phyloP scores from a whole-genome alignment of 1,284 basidiomycete genomes.

The Microbotryum saponariae region DNA sequence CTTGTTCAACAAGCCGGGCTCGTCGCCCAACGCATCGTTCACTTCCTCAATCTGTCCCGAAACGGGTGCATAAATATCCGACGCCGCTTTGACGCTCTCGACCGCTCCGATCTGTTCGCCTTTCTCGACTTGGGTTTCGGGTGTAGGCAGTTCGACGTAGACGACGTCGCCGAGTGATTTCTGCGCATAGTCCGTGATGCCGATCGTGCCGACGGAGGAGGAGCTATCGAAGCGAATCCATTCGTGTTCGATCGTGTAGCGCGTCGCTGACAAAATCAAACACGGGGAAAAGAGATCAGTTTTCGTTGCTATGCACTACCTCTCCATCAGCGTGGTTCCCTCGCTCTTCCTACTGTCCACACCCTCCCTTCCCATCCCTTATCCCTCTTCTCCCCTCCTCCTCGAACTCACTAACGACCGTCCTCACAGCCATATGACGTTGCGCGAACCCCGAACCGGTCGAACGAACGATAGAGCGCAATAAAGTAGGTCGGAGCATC shows the following conservation, averaged over 20 bases:
- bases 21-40: constrained; percentile 61
- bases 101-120: constrained; percentile 95
- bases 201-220: constrained; percentile 72
- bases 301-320: not conserved
- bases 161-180: constrained; percentile 91
- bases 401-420: too few species aligned
- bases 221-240: constrained; percentile 70
- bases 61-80: constrained; percentile 70
- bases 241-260: constrained; percentile 87
- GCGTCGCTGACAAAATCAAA: constrained; percentile 52
- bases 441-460: too few species aligned
- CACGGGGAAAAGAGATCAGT: not conserved
- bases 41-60: constrained; percentile 74
- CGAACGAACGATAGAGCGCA: too few species aligned
- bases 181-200: constrained; percentile 92
- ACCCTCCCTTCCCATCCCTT: not conserved
- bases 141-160: constrained; percentile 80
- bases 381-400: not conserved
- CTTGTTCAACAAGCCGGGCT: constrained; percentile 82
- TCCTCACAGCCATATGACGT: too few species aligned
- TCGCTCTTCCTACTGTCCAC: not conserved
- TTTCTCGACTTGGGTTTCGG: constrained; percentile 60
- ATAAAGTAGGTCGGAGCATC: too few species aligned
- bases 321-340: not conserved
- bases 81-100: constrained; percentile 77